These are phyloP conservation scores for Backusella sp. DNA, from an alignment of 192 early-diverging fungal species.

Conservation along the genomic window DNA sequence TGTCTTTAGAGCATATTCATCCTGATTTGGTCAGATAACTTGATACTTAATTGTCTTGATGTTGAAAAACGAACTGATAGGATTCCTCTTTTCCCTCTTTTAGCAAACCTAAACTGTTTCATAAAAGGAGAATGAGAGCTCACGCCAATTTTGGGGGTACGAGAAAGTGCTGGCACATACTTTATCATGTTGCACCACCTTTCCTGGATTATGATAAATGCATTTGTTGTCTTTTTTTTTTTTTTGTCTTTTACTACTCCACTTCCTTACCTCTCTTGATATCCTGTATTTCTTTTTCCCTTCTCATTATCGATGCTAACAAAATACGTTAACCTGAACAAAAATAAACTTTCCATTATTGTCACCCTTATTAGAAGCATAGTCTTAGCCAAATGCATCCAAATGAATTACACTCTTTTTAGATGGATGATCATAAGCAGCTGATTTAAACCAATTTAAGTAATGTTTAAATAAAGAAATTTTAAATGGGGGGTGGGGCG, in stretches of 20 bases:
- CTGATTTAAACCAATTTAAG: background rate
- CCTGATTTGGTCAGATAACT: slow-evolving; percentile 19
- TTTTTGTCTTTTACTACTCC: background rate
- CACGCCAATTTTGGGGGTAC: slow-evolving; percentile 2
- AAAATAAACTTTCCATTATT: background rate
- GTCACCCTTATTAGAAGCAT: background rate
- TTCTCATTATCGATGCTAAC: background rate
- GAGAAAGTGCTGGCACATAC: background rate
- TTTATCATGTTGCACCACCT: background rate
- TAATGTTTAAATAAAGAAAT: slow-evolving; percentile 3
- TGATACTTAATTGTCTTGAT: slow-evolving; percentile 1
- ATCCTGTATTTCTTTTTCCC: background rate
- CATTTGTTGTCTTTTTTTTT: background rate
- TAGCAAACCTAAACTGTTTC: slow-evolving; percentile 15
- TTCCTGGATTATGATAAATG: background rate
- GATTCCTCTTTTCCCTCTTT: slow-evolving; percentile 19
- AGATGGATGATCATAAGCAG: slow-evolving; percentile 2
- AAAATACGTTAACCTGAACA: background rate
- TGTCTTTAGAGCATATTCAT: slow-evolving; percentile 4
- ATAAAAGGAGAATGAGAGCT: slow-evolving; percentile 11
- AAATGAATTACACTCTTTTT: slow-evolving; percentile 6
- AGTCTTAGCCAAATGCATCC: background rate
- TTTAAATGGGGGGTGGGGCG: slow-evolving; percentile 6
- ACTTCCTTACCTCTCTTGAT: background rate
- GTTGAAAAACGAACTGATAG: slow-evolving; percentile 18